phyloP scores from a whole-genome alignment of 2,329 filamentous ascomycete genomes.

The Hymenoscyphus fraxineus region DNA sequence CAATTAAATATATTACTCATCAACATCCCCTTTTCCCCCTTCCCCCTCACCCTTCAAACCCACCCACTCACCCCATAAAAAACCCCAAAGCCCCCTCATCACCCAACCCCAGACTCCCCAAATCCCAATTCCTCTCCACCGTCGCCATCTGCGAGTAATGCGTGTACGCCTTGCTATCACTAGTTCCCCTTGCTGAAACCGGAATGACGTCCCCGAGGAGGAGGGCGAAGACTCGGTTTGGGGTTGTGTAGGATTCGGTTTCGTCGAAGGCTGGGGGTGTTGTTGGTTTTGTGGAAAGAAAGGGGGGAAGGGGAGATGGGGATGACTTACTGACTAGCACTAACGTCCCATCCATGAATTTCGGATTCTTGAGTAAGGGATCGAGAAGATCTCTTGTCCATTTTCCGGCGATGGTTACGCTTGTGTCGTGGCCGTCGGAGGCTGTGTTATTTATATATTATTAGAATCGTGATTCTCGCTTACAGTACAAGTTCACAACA shows the following conservation, averaged over 20 bases:
- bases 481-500: background rate
- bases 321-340: slow-evolving; percentile 56
- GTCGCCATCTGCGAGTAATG: slow-evolving; percentile 64
- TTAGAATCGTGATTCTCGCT: background rate
- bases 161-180: slow-evolving; percentile 65
- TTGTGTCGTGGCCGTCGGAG: background rate
- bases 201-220: slow-evolving; percentile 71
- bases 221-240: slow-evolving; percentile 66
- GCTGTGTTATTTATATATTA: background rate
- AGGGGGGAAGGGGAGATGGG: no score
- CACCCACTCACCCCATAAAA: background rate
- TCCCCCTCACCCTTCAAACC: no score
- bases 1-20: no score
- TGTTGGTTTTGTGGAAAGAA: slow-evolving; percentile 47
- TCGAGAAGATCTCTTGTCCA: slow-evolving; percentile 69
- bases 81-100: slow-evolving; percentile 30
- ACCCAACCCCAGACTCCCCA: slow-evolving; percentile 57
- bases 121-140: slow-evolving; percentile 63
- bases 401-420: slow-evolving; percentile 55
- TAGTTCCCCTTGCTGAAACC: slow-evolving; percentile 56
- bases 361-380: slow-evolving; percentile 62
- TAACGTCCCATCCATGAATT: slow-evolving; percentile 71
- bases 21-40: no score
- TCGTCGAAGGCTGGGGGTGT: slow-evolving; percentile 67
- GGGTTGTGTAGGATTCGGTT: slow-evolving; percentile 60